Conservation (phyloP, 805 yeast species). For the Debaryomyces prosopidis region DNA sequence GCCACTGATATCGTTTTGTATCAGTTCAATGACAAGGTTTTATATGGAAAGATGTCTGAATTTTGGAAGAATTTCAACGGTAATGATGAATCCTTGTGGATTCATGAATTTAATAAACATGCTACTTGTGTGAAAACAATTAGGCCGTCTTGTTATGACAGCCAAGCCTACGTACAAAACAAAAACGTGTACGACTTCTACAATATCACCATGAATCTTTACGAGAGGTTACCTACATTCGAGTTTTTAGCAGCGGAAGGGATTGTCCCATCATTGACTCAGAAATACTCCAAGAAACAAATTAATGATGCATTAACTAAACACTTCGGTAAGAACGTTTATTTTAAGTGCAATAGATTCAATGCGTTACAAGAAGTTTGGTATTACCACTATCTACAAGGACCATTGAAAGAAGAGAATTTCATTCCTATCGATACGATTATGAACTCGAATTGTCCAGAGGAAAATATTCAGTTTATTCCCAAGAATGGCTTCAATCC, state of each 20-base stretch:
- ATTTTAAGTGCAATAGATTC: slow-evolving; percentile 34
- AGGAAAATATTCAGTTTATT: slow-evolving; percentile 61
- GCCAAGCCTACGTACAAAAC: slow-evolving; percentile 13
- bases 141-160: slow-evolving; percentile 35
- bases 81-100: slow-evolving; percentile 35
- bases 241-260: slow-evolving; percentile 35
- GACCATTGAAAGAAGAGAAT: slow-evolving; percentile 67
- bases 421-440: slow-evolving; percentile 61
- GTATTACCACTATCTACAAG: slow-evolving; percentile 80
- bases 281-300: slow-evolving; percentile 33
- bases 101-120: slow-evolving; percentile 45
- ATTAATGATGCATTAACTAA: slow-evolving; percentile 31
- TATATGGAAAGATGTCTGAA: slow-evolving; percentile 28
- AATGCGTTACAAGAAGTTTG: slow-evolving; percentile 63
- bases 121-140: slow-evolving; percentile 44
- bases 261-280: slow-evolving; percentile 33
- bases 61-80: slow-evolving; percentile 38
- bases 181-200: slow-evolving; percentile 30
- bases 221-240: slow-evolving; percentile 35
- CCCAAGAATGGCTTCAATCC: slow-evolving; percentile 54
- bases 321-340: slow-evolving; percentile 34
- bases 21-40: slow-evolving; percentile 24
- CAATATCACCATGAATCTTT: slow-evolving; percentile 31
- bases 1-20: slow-evolving; percentile 25
- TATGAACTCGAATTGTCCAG: slow-evolving; percentile 64